Conservation (phyloP, 1,139 yeast species). For the Torulaspora pretoriensis region DNA sequence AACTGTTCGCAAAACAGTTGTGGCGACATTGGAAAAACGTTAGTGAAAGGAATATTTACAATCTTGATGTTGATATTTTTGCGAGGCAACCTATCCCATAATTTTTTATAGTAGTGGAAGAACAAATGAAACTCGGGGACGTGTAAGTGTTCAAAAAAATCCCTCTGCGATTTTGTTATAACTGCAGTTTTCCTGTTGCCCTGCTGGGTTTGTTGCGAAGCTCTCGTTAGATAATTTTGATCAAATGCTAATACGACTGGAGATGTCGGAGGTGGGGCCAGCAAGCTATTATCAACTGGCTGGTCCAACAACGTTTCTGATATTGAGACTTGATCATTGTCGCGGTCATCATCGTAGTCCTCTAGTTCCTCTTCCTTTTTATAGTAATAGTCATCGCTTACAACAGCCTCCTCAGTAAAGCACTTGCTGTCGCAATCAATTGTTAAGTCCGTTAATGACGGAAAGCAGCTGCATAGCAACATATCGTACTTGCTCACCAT, state of each 20-base stretch:
- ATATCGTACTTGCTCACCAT: conserved; percentile 45
- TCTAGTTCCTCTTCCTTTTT: conserved; percentile 14
- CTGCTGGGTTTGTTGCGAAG: conserved; percentile 15
- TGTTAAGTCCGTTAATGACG: conserved; percentile 36
- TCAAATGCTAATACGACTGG: conserved; percentile 30
- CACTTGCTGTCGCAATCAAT: conserved; percentile 49
- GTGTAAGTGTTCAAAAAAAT: conserved; percentile 23
- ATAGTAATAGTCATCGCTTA: conserved; percentile 28
- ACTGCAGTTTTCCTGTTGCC: conserved; percentile 25
- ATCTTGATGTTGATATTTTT: conserved; percentile 30
- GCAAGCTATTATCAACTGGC: conserved; percentile 18
- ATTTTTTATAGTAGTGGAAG: conserved; percentile 29
- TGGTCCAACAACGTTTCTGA: conserved; percentile 30
- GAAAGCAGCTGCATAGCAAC: conserved; percentile 48
- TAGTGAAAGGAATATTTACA: conserved; percentile 35
- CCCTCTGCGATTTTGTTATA: conserved; percentile 27
- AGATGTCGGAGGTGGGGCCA: conserved; percentile 35
- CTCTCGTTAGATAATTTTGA: conserved; percentile 25
- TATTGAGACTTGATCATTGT: conserved; percentile 22
- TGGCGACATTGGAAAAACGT: conserved; percentile 33
- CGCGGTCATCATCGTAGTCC: conserved; percentile 16
- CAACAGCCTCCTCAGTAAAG: conserved; percentile 37
- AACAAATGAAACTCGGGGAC: conserved; percentile 33
- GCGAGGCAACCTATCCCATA: conserved; percentile 35
- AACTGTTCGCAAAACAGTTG: conserved; percentile 26